Evolutionary conservation across 2,329 filamentous ascomycete genomes (phyloP), one percentile per base, ranked within the genome.

Genomic region (Penicillium sp.): DNA sequence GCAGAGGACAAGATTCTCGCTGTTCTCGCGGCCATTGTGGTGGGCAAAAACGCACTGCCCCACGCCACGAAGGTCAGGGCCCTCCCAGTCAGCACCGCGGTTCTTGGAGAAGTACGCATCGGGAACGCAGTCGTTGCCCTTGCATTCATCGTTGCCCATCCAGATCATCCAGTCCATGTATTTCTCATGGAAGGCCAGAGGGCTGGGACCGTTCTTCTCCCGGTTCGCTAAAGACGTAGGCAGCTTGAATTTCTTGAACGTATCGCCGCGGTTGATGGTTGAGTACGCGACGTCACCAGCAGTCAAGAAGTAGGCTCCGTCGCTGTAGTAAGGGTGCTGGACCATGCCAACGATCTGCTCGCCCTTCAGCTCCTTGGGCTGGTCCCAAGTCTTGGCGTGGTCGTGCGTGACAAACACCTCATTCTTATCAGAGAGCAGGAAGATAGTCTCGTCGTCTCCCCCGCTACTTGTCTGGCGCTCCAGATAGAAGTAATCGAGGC

Each of bases 111-210:
- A 82, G 47, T 90, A 92, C 1, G 93, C 91, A 62, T 90, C 86
- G 0, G 82, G 82, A 68, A 90, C 88, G 74, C 93, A 97, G 37
- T 85, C 77, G 15, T 76, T 78, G 11, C 80, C 81, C 3, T 87
- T 84, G 72, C 91, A 96, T 62, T 89, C 85, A 64, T 87, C 79
- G 10, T 79, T 79, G 41, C 93, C 94, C 51, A 90, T 86, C 92
- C 93, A 98, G 62, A 99, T 90, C 45, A 98, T 82, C 92, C 92
- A 97, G 69, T 96, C 90, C 72, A 89, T 90, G 69, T 90, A 86
- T 66, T 89, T 86, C 1, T 92, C 90, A 69, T 99, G 95, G 79
- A 99, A 99, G 38, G 83, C 82, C 67, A 91, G 75, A 43, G 92
- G 82, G 17, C 86, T 83, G 4, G 81, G 67, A 5, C 71, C 65